Evolutionary conservation across 352 stramenopile species (phyloP), one percentile per base, ranked within the genome.

Genomic region (Pythium dissimile): DNA sequence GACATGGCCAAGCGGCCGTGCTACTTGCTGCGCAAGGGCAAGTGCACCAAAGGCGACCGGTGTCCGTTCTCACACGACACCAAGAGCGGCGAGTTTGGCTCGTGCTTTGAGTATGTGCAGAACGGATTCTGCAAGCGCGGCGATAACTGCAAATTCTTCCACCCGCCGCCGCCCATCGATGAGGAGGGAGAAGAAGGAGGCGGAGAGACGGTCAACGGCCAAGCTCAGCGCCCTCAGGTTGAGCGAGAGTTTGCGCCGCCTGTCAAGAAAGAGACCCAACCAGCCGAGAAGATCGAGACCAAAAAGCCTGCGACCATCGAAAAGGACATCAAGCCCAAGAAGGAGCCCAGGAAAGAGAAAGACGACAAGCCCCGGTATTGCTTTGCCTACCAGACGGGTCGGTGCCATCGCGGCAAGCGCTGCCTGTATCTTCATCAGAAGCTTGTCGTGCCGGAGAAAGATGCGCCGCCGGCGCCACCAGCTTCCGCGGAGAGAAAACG

Each of bases 91-190:
- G 75, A 88, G 16, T 89, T 83, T 44, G 82, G 82, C 56, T 88
- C 78, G 51, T 92, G 82, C 71, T 92, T 92, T 54, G 77, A 92
- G 62, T 92, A 81, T 46, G 75, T 80, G 52, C 82, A 92, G 54
- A 88, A 75, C 18, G 79, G 82, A 4, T 66, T 57, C 16, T 92
- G 82, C 59, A 89, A 88, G 66, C 73, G 69, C 11, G 82, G 80
- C 34, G 75, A 87, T 59, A 80, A 69, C 24, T 92, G 82, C 63
- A 89, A 88, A 50, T 92, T 90, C 37, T 69, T 59, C 10, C 82
- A 92, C 32, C 67, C 64, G 8, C 53, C 59, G n/a, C 39, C 37
- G 10, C 50, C 35, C 16, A 39, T 37, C 3, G 48, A 59, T 2
- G 43, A 68, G 1, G 54, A 61, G 0, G 48, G 52, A 7, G 53